Evolutionary conservation across 257 asterid species (phyloP), one percentile per base, ranked within the genome.

Genomic region (Catharanthus roseus): DNA sequence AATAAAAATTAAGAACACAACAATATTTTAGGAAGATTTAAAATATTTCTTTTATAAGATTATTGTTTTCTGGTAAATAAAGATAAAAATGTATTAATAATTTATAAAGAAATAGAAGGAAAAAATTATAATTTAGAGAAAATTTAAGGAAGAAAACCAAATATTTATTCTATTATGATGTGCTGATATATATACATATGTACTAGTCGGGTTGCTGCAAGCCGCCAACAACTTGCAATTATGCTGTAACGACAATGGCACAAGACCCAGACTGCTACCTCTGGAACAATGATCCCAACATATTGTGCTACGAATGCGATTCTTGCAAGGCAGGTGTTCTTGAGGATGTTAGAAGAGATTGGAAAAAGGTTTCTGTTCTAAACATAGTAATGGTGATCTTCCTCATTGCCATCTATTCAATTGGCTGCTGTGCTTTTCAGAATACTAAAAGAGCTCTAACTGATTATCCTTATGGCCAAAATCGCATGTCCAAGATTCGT

Each of bases 131-230:
- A n/a, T n/a, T n/a, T n/a, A n/a, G n/a, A n/a, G n/a, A n/a, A n/a
- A n/a, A n/a, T n/a, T n/a, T n/a, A n/a, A n/a, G n/a, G n/a, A n/a
- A n/a, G n/a, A n/a, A n/a, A n/a, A n/a, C n/a, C n/a, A n/a, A n/a
- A n/a, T n/a, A n/a, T n/a, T n/a, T n/a, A n/a, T n/a, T n/a, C n/a
- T n/a, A n/a, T n/a, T n/a, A n/a, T n/a, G n/a, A n/a, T n/a, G n/a
- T n/a, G n/a, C n/a, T n/a, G n/a, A n/a, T n/a, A n/a, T n/a, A n/a
- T 51, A 51, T n/a, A 0, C 5, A 61, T 72, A 6, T 47, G n/a
- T 74, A 78, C 80, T n/a, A 93, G 98, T 95, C 99, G 28, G 99
- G 97, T 2, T 95, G 97, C 67, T 95, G 99, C 86, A 95, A 95
- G 81, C 99, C 99, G 5, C 99, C 99, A 6, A 91, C 95, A 1